Percentiles rank a stretch among this genome's conserved stretches.
phyloP scores from a whole-genome alignment of 306 rosid species.

The Pterocarpus santalinus region DNA sequence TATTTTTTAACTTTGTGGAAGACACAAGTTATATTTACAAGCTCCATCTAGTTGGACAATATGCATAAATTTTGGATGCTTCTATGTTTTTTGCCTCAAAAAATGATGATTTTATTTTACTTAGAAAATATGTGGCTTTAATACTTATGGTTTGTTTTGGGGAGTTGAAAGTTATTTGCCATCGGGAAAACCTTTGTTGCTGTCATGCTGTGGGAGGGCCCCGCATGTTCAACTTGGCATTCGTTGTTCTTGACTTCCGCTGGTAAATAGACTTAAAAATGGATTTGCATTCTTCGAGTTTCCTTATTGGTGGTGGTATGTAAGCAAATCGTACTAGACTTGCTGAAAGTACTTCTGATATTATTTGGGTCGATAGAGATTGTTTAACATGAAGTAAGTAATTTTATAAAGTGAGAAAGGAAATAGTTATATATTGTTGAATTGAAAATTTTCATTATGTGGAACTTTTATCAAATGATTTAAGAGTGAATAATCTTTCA shows the following conservation, averaged over 20 bases:
- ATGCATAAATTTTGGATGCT: neutral
- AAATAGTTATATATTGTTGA: too few relatives aligned
- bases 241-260: neutral
- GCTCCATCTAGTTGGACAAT: neutral
- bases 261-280: neutral
- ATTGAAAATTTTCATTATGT: too few relatives aligned
- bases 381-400: too few relatives aligned
- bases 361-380: too few relatives aligned
- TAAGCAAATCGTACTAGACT: neutral
- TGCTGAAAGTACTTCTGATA: too few relatives aligned
- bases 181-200: neutral
- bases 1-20: neutral
- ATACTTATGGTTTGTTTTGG: neutral
- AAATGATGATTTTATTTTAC: neutral
- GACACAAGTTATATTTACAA: neutral
- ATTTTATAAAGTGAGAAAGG: too few relatives aligned
- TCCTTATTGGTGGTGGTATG: neutral
- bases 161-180: neutral
- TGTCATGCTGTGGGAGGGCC: too few relatives aligned
- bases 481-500: neutral
- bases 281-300: neutral
- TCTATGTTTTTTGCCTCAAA: neutral
- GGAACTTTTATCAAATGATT: too few relatives aligned
- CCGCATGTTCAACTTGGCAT: neutral
- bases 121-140: neutral